Evolutionary conservation across 2,329 filamentous ascomycete species (phyloP), one percentile per base, ranked within the genome.

Genomic region (Penicillium aurantiogriseum): DNA sequence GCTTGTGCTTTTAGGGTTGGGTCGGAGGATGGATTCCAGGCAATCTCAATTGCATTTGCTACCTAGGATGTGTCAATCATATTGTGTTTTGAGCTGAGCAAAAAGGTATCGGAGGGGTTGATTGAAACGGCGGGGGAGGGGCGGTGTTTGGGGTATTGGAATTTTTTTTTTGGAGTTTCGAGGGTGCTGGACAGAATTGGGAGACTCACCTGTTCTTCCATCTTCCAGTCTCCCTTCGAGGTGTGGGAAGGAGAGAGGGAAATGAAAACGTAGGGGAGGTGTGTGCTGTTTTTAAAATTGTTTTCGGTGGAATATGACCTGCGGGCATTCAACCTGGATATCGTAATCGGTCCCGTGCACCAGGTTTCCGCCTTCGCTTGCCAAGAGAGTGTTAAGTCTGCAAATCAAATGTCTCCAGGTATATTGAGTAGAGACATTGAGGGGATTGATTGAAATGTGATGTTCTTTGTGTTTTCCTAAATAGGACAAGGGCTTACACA

Each of bases 31-130:
- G 91, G 90, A 77, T 93, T 88, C 80, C 88, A 94, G 76, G 91
- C 91, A 79, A 97, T 95, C 76, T 94, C 87, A 79, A 97, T 94
- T 77, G 94, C 94, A 80, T 91, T 93, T 79, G 94, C 90, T 76
- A 97, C 88, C 91, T 97, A 57, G 51, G 11, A 57, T 27, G 46
- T 63, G 63, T 69, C 61, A 70, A 59, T 60, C 29, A 57, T 57
- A 49, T 57, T 57, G 51, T 42, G 27, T 45, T 11, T 45, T 45
- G 17, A 43, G 39, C 21, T 36, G 57, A 58, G 54, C 21, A 44
- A 44, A 21, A 27, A 47, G 13, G 29, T 39, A 15, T 38, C 19
- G 51, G 66, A 57, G 57, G 58, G 58, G 59, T 51, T 46, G 51
- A 48, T 52, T 54, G 49, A 58, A 53, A 57, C 56, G 56, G 58